A percentile compares a stretch with the other conserved stretches of the same genome.
These are phyloP conservation scores for Cucumis hystrix DNA, from an alignment of 306 rosid species.

Conservation along the genomic window DNA sequence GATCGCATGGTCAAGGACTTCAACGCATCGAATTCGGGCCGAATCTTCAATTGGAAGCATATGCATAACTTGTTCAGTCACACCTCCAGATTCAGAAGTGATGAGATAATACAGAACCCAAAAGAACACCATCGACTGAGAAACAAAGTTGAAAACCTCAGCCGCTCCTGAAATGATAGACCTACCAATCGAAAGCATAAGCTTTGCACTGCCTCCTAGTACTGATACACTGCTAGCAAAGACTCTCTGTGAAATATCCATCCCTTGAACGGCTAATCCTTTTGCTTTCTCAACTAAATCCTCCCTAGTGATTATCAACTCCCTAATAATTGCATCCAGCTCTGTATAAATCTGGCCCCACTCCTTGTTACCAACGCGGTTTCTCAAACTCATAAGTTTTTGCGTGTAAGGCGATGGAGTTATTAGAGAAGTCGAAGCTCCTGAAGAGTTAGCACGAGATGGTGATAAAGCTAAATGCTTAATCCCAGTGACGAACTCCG, in stretches of 20 bases:
- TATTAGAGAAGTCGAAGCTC: slow-evolving; percentile 21
- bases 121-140: slow-evolving; percentile 77
- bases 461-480: slow-evolving; percentile 53
- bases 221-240: slow-evolving; percentile 54
- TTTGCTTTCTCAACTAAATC: slow-evolving; percentile 79
- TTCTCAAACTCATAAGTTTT: slow-evolving; percentile 61
- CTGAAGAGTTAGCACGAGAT: slow-evolving; percentile 34
- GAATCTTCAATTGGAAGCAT: slow-evolving; percentile 69
- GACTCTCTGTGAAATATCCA: slow-evolving; percentile 60
- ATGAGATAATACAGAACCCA: slow-evolving; percentile 89
- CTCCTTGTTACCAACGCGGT: slow-evolving; percentile 41
- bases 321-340: slow-evolving; percentile 46
- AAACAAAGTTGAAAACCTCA: slow-evolving; percentile 76
- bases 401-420: slow-evolving; percentile 49
- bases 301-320: slow-evolving; percentile 57
- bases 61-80: slow-evolving; percentile 71
- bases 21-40: slow-evolving; percentile 66
- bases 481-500: slow-evolving; percentile 70
- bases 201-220: slow-evolving; percentile 57
- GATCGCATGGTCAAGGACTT: slow-evolving; percentile 85
- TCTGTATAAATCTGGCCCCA: slow-evolving; percentile 70
- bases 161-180: slow-evolving; percentile 86
- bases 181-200: slow-evolving; percentile 50
- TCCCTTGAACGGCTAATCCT: slow-evolving; percentile 60
- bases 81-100: slow-evolving; percentile 94